Conservation (phyloP, 179 eudicot species). For the Camellia oleifera region DNA sequence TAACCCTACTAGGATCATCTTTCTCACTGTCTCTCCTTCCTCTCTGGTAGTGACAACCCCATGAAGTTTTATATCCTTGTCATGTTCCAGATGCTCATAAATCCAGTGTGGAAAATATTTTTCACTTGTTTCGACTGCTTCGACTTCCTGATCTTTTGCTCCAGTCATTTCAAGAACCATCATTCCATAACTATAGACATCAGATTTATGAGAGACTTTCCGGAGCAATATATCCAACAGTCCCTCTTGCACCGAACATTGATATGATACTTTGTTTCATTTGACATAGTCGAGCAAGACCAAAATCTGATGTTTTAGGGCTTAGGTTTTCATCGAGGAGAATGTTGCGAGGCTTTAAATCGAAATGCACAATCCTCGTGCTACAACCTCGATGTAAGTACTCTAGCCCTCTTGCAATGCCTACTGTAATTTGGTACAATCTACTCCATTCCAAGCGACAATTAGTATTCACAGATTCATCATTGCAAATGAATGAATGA, state of each 20-base stretch:
- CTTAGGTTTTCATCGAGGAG: too few relatives aligned
- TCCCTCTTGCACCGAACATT: constrained; percentile 28
- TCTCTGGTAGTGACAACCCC: neutral
- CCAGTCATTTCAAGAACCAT: constrained; percentile 32
- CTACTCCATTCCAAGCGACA: too few relatives aligned
- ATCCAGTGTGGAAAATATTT: constrained; percentile 32
- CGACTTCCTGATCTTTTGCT: constrained; percentile 9
- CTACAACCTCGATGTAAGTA: too few relatives aligned
- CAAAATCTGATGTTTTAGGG: too few relatives aligned
- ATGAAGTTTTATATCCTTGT: constrained; percentile 1
- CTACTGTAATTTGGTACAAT: too few relatives aligned
- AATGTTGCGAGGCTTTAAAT: too few relatives aligned
- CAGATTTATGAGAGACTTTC: constrained; percentile 36
- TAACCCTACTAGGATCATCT: constrained; percentile 33
- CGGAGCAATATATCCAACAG: constrained; percentile 39
- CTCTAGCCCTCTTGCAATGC: too few relatives aligned
- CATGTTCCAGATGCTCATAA: constrained; percentile 20
- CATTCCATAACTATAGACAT: constrained; percentile 39
- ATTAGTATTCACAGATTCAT: too few relatives aligned
- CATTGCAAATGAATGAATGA: too few relatives aligned
- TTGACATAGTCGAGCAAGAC: too few relatives aligned
- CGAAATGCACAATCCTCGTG: too few relatives aligned
- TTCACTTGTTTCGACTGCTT: constrained; percentile 12
- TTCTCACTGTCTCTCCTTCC: constrained; percentile 17
- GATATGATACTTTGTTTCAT: too few relatives aligned